Base-by-base conservation (phyloP, 2,329 filamentous ascomycete species). In the Ascochyta fabae region DNA sequence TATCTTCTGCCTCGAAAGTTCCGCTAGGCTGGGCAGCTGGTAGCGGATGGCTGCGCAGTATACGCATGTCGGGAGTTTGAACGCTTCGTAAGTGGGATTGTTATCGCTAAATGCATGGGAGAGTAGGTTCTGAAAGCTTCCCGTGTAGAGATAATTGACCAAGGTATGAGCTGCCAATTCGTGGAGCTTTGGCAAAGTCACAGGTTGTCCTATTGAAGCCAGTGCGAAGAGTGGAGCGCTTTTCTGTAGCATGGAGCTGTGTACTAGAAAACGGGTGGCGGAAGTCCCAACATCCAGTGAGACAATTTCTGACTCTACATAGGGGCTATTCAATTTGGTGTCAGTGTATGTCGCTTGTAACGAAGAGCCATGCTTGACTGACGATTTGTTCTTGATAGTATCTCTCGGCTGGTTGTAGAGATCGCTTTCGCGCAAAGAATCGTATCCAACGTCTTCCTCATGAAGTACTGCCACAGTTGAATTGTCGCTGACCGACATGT, bases 11-110 rank as follows among this genome's bases (percentile, higher is more conserved):
- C 67, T 68, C 0, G 70, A 67, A 0, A 73, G 57, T 23, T 67
- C 56, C 0, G 61, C 65, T 0, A 72, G 65, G 0, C 65, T 61
- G 2, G 67, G 60, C 2, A 73, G 45, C 26, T 67, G 57, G 44
- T 70, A 71, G 4, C 62, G 61, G 1, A 61, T 49, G 3, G 70
- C 69, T 0, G 69, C 68, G 41, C 62, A 68, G 43, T 73, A 73
- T 0, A 69, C 61, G 42, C 65, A 65, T 0, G 65, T 65, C 8
- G 64, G 55, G 1, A 64, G 53, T 22, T 62, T 69, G 48, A 69
- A 70, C 6, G 26, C 51, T 1, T 60, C 53, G 2, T 16, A 39
- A 0, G 27, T 7, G 9, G 27, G 8, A 10, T 29, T 10, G 27
- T 29, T 1, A 10, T 29, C 9, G 8, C 27, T 29, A 12, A 12